A percentile compares a stretch with the other conserved stretches of the same genome.
phyloP scores from a whole-genome alignment of 306 rosid genomes.

The Lithocarpus polystachyus region DNA sequence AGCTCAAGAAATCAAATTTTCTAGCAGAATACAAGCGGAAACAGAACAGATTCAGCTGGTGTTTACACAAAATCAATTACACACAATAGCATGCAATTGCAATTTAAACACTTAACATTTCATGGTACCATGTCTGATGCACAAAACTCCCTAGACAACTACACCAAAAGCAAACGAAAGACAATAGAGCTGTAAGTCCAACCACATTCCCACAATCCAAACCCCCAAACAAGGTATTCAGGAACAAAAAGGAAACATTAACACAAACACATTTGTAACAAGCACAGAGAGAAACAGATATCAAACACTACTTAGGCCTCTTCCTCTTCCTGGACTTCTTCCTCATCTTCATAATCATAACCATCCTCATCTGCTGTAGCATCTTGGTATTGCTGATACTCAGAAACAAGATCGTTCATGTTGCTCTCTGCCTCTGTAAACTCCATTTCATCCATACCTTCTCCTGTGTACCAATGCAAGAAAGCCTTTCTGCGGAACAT shows the following conservation, averaged over 20 bases:
- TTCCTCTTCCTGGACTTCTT: conserved; percentile 50
- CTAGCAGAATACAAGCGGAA: no score
- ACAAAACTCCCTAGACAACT: conserved; percentile 27
- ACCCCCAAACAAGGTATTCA: conserved; percentile 50
- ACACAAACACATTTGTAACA: conserved; percentile 21
- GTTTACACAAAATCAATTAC: no score
- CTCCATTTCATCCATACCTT: conserved; percentile 70
- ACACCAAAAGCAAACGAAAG: conserved; percentile 14
- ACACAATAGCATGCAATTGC: background rate
- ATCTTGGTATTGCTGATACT: conserved; percentile 70
- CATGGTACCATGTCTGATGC: conserved; percentile 19
- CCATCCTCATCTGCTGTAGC: conserved; percentile 67
- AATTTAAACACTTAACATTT: background rate
- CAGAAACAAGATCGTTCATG: conserved; percentile 63
- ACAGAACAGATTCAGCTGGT: no score
- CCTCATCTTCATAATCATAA: conserved; percentile 54
- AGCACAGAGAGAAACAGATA: background rate
- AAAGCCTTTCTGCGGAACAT: conserved; percentile 82
- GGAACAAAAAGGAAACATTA: conserved; percentile 17
- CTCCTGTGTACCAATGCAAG: conserved; percentile 67
- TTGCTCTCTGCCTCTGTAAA: conserved; percentile 61
- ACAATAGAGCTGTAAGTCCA: background rate
- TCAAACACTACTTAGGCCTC: conserved; percentile 29
- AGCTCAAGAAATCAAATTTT: no score
- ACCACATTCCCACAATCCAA: conserved; percentile 29